These are phyloP conservation scores for Fusarium sp. DNA, from an alignment of 2,329 filamentous ascomycete genomes.

Conservation along the genomic window DNA sequence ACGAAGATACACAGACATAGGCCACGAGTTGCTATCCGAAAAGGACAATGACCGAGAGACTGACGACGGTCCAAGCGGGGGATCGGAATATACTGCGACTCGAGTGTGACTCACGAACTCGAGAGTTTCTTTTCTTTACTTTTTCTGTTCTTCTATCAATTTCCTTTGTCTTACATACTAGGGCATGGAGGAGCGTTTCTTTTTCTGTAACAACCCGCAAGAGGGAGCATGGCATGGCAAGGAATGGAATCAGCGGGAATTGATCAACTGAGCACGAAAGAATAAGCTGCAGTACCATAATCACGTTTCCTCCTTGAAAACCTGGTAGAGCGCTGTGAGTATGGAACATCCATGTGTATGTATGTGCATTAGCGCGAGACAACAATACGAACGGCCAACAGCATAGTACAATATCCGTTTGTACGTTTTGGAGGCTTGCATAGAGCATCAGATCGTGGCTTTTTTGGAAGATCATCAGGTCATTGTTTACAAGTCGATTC, in stretches of 20 bases:
- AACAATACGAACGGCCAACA: not conserved
- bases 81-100: constrained; percentile 1
- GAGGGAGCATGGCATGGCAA: not conserved
- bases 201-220: not conserved
- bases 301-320: not conserved
- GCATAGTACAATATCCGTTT: not conserved
- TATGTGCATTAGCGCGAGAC: constrained; percentile 17
- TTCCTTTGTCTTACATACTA: not conserved
- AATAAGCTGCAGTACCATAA: not conserved
- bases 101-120: not conserved
- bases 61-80: not conserved
- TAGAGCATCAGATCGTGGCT: not conserved
- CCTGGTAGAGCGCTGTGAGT: not conserved
- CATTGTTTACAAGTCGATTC: not conserved
- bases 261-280: not conserved
- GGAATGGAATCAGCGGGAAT: not conserved
- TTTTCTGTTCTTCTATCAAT: not conserved
- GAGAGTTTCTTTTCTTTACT: not conserved
- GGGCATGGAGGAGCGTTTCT: not conserved
- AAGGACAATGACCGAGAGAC: not conserved
- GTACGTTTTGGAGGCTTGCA: not conserved
- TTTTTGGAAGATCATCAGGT: not conserved
- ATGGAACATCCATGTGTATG: not conserved
- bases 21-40: not conserved
- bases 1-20: too few species aligned